Evolutionary conservation across 352 stramenopile species (phyloP).

Genomic region (Globisporangium takayamanum): DNA sequence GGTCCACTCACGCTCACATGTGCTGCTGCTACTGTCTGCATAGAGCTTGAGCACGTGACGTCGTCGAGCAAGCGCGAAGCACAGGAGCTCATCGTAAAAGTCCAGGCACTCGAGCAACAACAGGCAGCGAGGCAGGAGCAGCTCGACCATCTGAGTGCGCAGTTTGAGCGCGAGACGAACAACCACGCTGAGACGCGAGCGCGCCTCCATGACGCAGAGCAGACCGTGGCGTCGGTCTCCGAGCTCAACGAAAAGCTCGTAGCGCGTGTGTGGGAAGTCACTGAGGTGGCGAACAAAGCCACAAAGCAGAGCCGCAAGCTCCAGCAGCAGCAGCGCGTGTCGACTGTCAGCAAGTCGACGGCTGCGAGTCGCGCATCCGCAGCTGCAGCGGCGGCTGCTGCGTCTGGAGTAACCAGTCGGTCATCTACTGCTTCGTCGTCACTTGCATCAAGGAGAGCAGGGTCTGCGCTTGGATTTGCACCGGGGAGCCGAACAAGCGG

Average conservation of each 20-base stretch:
- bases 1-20: not conserved
- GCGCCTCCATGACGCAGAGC: conserved; percentile 50
- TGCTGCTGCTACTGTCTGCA: not conserved
- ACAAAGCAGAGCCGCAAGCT: conserved; percentile 56
- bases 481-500: not conserved
- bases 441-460: not conserved
- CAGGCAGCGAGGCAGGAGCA: conserved; percentile 22
- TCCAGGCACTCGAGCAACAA: conserved; percentile 25
- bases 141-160: conserved; percentile 25
- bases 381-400: conserved; percentile 11
- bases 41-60: conserved; percentile 37
- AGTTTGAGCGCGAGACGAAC: conserved; percentile 37
- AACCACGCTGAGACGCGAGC: conserved; percentile 40
- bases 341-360: conserved; percentile 42
- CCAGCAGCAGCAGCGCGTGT: conserved; percentile 38
- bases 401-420: not conserved
- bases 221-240: conserved; percentile 57
- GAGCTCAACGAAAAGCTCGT: conserved; percentile 74
- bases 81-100: conserved; percentile 25
- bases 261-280: conserved; percentile 52
- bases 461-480: not conserved
- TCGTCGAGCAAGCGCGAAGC: conserved; percentile 23
- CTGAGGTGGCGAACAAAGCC: conserved; percentile 40
- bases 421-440: not conserved
- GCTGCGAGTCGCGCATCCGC: conserved; percentile 43